Conservation (phyloP, 2,329 filamentous ascomycete genomes). For the Aspergillus udagawae region DNA sequence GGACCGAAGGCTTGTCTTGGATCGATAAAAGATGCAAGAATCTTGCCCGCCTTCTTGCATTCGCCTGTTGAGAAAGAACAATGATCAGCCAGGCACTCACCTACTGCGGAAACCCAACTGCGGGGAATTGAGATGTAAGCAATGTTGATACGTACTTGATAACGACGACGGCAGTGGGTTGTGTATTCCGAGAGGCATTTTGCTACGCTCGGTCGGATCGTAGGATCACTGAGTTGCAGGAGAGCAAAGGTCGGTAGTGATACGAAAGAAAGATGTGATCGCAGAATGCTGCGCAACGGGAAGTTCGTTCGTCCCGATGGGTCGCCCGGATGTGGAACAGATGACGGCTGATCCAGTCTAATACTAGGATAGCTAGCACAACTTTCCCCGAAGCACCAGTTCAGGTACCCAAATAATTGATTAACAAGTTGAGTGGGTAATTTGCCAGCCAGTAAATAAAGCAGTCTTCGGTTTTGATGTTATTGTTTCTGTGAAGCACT, state of each 20-base stretch:
- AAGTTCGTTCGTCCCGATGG: slow-evolving; percentile 14
- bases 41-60: slow-evolving; percentile 96
- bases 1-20: slow-evolving; percentile 89
- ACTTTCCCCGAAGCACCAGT: not conserved
- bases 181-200: slow-evolving; percentile 44
- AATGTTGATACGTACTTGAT: slow-evolving; percentile 37
- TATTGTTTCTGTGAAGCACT: not conserved
- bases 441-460: not conserved
- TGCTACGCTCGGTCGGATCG: slow-evolving; percentile 17
- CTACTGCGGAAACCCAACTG: slow-evolving; percentile 20
- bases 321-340: slow-evolving; percentile 23
- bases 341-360: slow-evolving; percentile 16
- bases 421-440: not conserved
- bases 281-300: slow-evolving; percentile 9
- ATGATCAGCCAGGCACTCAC: slow-evolving; percentile 27
- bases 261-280: slow-evolving; percentile 11
- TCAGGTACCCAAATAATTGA: not conserved
- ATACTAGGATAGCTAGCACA: not conserved
- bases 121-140: slow-evolving; percentile 25
- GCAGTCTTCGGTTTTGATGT: not conserved
- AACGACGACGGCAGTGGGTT: slow-evolving; percentile 48
- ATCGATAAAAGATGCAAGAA: slow-evolving; percentile 90
- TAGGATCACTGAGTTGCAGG: slow-evolving; percentile 1
- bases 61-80: slow-evolving; percentile 61
- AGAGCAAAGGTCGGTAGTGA: slow-evolving; percentile 5